Evolutionary conservation across 768 basidiomycete genomes (phyloP).

Genomic region (Termitomyces sp.): DNA sequence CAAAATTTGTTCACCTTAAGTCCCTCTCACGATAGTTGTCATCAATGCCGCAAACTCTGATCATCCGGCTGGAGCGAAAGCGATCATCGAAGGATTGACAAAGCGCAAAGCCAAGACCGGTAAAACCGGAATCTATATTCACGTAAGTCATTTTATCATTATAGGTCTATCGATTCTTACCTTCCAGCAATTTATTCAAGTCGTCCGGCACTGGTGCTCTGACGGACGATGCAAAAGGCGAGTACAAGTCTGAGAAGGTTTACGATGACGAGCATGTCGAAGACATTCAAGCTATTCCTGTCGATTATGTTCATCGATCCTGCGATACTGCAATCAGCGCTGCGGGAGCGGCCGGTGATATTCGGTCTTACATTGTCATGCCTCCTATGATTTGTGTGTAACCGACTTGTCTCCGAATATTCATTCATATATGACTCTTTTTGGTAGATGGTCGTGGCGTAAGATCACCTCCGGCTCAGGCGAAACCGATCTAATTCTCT

Average conservation of each 20-base stretch:
- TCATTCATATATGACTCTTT: not conserved
- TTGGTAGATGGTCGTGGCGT: conserved; percentile 12
- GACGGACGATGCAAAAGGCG: conserved; percentile 8
- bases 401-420: no score
- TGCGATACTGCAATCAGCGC: conserved; percentile 9
- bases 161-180: not conserved
- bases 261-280: conserved; percentile 14
- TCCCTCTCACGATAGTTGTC: conserved; percentile 1
- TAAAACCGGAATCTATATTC: conserved; percentile 9
- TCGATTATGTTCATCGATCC: conserved; percentile 11
- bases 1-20: not conserved
- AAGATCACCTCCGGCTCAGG: not conserved
- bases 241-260: conserved; percentile 8
- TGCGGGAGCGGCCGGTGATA: conserved; percentile 10
- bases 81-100: conserved; percentile 11
- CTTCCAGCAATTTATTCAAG: not conserved
- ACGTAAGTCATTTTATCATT: not conserved
- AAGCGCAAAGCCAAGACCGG: conserved; percentile 10
- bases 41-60: conserved; percentile 11
- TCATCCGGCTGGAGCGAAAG: conserved; percentile 9
- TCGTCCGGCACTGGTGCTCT: conserved; percentile 11
- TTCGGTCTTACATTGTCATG: conserved; percentile 13
- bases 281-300: conserved; percentile 13
- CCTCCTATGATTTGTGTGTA: conserved; percentile 11
- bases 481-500: not conserved